Conservation (phyloP, 208 protist genomes). For the Trypanosoma platydactyli region DNA sequence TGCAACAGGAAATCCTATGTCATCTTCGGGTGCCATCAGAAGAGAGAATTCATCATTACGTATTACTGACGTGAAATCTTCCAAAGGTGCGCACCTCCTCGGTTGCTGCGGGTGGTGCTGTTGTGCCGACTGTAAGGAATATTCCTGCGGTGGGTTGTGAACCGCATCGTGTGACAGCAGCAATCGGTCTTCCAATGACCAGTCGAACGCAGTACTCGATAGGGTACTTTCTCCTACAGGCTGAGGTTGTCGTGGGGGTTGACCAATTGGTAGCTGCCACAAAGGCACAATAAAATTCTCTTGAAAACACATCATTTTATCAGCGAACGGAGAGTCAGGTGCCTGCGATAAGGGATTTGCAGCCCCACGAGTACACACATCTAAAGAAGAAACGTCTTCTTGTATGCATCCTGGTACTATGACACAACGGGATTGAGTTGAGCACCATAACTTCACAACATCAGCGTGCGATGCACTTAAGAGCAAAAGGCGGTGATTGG, state of each 20-base stretch:
- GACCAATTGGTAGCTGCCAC: conserved; percentile 9
- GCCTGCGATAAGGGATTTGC: not conserved
- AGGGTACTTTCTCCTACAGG: not conserved
- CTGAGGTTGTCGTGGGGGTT: not conserved
- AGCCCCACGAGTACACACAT: not conserved
- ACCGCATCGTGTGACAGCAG: conserved; percentile 6
- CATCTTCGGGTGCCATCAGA: not conserved
- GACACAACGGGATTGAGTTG: not conserved
- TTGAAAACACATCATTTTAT: not conserved
- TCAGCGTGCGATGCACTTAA: conserved; percentile 18
- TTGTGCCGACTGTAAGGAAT: conserved; percentile 2
- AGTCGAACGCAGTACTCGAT: not conserved
- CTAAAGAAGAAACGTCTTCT: not conserved
- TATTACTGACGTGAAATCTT: not conserved
- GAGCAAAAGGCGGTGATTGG: conserved; percentile 11
- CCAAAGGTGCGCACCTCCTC: not conserved
- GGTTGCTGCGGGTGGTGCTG: not conserved
- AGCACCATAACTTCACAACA: conserved; percentile 6
- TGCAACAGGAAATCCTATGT: conserved; percentile 47
- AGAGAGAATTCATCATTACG: not conserved
- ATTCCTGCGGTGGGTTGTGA: not conserved
- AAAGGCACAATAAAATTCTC: conserved; percentile 1
- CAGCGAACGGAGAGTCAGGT: not conserved
- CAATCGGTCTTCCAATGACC: not conserved
- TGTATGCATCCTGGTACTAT: not conserved